Conservation (phyloP, 352 stramenopile genomes). For the Pythium myriotylum region DNA sequence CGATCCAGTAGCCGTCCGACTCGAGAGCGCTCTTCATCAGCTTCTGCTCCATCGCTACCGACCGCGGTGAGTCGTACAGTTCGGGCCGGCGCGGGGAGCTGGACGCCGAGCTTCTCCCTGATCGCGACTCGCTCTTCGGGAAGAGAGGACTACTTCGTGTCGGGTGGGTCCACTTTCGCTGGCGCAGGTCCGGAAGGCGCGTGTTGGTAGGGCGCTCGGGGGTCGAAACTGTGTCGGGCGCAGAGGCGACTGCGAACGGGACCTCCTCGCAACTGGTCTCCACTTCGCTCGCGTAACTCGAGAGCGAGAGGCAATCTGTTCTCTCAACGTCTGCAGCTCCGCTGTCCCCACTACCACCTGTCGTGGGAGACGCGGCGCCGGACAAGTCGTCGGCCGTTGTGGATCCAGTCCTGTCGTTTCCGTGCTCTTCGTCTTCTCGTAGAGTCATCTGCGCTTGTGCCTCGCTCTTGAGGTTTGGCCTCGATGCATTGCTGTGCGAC, state of each 20-base stretch:
- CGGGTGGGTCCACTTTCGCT: slow-evolving; percentile 21
- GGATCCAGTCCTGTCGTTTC: background rate
- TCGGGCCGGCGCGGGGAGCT: slow-evolving; percentile 34
- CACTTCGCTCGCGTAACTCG: slow-evolving; percentile 9
- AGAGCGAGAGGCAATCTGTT: background rate
- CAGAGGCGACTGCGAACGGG: background rate
- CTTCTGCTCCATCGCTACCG: slow-evolving; percentile 40
- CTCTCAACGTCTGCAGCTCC: too few relatives aligned
- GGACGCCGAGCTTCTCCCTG: slow-evolving; percentile 11
- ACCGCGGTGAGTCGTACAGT: slow-evolving; percentile 27
- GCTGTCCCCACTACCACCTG: too few relatives aligned
- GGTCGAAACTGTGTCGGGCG: too few relatives aligned
- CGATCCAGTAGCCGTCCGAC: slow-evolving; percentile 81
- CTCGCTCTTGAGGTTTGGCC: background rate
- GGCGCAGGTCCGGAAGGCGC: slow-evolving; percentile 24
- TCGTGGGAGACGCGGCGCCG: background rate
- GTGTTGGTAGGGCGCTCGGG: background rate
- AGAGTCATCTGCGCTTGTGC: background rate
- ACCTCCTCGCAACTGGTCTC: slow-evolving; percentile 17
- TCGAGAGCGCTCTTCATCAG: slow-evolving; percentile 58
- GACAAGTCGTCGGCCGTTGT: background rate
- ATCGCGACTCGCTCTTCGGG: slow-evolving; percentile 15
- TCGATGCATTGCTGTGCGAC: background rate
- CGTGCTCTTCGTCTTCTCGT: slow-evolving; percentile 12
- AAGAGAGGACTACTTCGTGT: slow-evolving; percentile 20